A percentile compares a stretch with the other conserved stretches of the same genome.
Evolutionary conservation across 257 asterid genomes (phyloP).

Genomic region (Perilla frutescens): DNA sequence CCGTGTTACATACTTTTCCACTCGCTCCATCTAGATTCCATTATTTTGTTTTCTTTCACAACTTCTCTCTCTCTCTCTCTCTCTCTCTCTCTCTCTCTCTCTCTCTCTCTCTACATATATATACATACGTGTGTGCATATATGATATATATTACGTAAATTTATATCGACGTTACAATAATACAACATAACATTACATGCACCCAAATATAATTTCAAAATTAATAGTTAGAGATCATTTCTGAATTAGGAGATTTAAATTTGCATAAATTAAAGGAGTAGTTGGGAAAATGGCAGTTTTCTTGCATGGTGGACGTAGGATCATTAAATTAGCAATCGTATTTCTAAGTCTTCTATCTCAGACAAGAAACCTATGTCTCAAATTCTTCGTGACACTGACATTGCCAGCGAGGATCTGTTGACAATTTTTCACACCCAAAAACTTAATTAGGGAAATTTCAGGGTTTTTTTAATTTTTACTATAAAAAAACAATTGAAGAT

Average conservation of each 20-base stretch:
- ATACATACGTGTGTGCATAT: too few relatives aligned
- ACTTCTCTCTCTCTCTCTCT: too few relatives aligned
- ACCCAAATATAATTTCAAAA: not conserved
- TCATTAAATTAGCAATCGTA: not conserved
- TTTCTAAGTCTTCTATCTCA: slow-evolving; percentile 29
- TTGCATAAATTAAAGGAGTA: not conserved
- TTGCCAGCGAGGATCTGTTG: slow-evolving; percentile 22
- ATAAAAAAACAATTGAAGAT: too few relatives aligned
- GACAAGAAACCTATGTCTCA: slow-evolving; percentile 28
- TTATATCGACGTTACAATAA: too few relatives aligned
- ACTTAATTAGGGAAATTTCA: too few relatives aligned
- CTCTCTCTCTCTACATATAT: too few relatives aligned
- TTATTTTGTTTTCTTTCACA: slow-evolving; percentile 13
- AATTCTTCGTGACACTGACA: slow-evolving; percentile 27
- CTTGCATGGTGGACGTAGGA: slow-evolving; percentile 32
- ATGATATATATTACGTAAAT: not conserved
- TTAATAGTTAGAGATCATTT: not conserved
- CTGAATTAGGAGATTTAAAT: not conserved
- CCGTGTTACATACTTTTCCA: slow-evolving; percentile 29
- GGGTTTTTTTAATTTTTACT: too few relatives aligned
- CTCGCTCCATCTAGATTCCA: slow-evolving; percentile 35
- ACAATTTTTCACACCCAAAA: not conserved
- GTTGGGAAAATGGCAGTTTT: slow-evolving; percentile 27
- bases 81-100: too few relatives aligned
- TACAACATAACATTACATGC: too few relatives aligned